A percentile compares a stretch with the other conserved stretches of the same genome.
phyloP scores from a whole-genome alignment of 2,329 filamentous ascomycete genomes.

The Phoma sp. region DNA sequence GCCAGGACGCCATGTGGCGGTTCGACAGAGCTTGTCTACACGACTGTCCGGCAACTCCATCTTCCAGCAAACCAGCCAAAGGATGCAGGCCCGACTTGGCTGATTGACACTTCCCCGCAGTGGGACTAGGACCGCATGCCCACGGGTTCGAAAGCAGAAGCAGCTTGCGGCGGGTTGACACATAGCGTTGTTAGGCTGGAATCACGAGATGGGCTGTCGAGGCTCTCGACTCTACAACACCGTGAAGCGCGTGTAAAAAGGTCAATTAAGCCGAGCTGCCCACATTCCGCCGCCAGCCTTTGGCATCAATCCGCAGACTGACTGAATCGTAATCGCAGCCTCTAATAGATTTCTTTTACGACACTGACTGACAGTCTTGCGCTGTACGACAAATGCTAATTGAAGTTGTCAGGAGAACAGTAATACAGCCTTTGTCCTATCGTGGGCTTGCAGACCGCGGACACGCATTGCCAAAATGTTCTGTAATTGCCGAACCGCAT shows the following conservation, averaged over 20 bases:
- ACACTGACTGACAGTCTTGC: neutral
- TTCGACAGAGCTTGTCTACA: constrained; percentile 16
- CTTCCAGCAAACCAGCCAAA: neutral
- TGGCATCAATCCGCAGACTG: neutral
- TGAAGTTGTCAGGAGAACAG: neutral
- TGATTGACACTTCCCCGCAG: constrained; percentile 16
- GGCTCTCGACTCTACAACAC: neutral
- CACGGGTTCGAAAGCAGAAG: constrained; percentile 5
- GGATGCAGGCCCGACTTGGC: constrained; percentile 7
- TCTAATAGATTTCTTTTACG: neutral
- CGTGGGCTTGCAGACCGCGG: neutral
- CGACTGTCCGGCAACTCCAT: constrained; percentile 8
- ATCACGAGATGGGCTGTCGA: neutral
- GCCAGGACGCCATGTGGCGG: constrained; percentile 12
- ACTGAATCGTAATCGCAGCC: neutral
- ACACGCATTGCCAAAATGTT: constrained; percentile 1
- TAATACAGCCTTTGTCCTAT: neutral
- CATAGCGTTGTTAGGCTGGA: constrained; percentile 7
- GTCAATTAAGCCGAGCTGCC: constrained; percentile 1
- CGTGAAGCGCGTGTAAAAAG: neutral
- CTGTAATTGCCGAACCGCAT: neutral
- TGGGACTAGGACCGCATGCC: constrained; percentile 8
- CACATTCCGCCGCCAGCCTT: neutral
- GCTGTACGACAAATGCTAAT: neutral
- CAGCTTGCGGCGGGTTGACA: constrained; percentile 11